Percentiles rank a stretch among this genome's conserved stretches.
Evolutionary conservation across 495 filamentous ascomycete species (phyloP).

Genomic region (Penicillium antarcticum): DNA sequence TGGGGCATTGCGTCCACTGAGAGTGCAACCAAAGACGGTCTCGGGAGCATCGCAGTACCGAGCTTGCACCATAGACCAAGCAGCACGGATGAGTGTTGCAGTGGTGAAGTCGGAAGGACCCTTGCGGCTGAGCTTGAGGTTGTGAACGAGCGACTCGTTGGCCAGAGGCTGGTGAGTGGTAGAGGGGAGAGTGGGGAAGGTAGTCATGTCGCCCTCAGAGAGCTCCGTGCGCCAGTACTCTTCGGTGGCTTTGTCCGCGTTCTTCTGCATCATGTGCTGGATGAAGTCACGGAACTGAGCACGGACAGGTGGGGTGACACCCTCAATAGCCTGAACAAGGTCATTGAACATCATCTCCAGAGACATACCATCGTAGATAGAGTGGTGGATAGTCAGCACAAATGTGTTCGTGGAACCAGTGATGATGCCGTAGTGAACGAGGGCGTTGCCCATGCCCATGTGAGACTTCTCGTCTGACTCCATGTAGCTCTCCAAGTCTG

Average conservation of each 20-base stretch:
- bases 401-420: neutral
- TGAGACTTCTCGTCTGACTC: constrained; percentile 34
- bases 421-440: constrained; percentile 43
- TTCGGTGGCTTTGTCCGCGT: constrained; percentile 13
- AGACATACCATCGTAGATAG: constrained; percentile 20
- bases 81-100: constrained; percentile 12
- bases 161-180: constrained; percentile 32
- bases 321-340: constrained; percentile 8
- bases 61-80: constrained; percentile 46
- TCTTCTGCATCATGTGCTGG: constrained; percentile 11
- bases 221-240: constrained; percentile 28
- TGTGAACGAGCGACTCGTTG: constrained; percentile 4
- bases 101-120: constrained; percentile 19
- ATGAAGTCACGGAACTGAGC: constrained; percentile 23
- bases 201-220: constrained; percentile 29
- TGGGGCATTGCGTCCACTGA: constrained; percentile 50
- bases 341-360: constrained; percentile 18
- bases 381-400: constrained; percentile 20
- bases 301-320: constrained; percentile 1
- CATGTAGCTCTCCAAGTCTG: constrained; percentile 35
- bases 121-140: constrained; percentile 8
- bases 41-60: constrained; percentile 27
- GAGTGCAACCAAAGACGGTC: constrained; percentile 44
- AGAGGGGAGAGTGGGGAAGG: constrained; percentile 40
- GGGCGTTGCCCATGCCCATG: constrained; percentile 41